Percentiles rank a stretch among this genome's conserved stretches.
These are phyloP conservation scores for Capronia epimyces DNA, from an alignment of 2,329 filamentous ascomycete species.

Conservation along the genomic window DNA sequence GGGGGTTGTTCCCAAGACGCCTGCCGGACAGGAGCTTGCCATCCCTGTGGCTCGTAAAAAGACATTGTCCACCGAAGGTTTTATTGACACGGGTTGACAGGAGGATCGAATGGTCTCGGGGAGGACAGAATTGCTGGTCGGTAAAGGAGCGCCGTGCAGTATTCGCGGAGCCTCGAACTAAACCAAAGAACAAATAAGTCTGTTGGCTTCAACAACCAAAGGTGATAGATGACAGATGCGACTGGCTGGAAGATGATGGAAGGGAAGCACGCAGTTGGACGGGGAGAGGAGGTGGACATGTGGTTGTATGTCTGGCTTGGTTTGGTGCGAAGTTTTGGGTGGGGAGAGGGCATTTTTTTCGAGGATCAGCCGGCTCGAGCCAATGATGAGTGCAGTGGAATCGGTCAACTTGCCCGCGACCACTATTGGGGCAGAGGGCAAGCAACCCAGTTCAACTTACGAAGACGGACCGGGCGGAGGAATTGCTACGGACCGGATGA, in stretches of 20 bases:
- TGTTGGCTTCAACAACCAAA: constrained; percentile 4
- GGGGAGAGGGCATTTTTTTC: constrained; percentile 26
- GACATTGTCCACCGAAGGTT: constrained; percentile 46
- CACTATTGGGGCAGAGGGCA: constrained; percentile 5
- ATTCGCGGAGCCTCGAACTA: background rate
- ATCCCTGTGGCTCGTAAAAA: constrained; percentile 64
- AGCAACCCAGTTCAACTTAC: constrained; percentile 18
- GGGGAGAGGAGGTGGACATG: constrained; percentile 17
- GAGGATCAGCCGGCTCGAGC: constrained; percentile 21
- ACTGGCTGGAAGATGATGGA: constrained; percentile 12
- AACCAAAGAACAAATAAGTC: constrained; percentile 11
- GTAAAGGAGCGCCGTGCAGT: constrained; percentile 3
- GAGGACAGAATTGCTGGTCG: constrained; percentile 1
- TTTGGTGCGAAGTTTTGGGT: constrained; percentile 15
- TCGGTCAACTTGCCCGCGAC: constrained; percentile 21
- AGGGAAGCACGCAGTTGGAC: constrained; percentile 16
- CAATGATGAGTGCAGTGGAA: constrained; percentile 21
- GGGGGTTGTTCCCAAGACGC: constrained; percentile 67
- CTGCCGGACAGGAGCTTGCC: constrained; percentile 59
- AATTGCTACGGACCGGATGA: background rate
- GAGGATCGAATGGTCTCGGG: background rate
- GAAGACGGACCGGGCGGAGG: constrained; percentile 16
- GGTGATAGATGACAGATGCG: constrained; percentile 11
- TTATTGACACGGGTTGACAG: background rate
- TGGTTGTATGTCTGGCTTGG: constrained; percentile 11